Conservation (phyloP, 495 filamentous ascomycete genomes). For the Pyronema domesticum region DNA sequence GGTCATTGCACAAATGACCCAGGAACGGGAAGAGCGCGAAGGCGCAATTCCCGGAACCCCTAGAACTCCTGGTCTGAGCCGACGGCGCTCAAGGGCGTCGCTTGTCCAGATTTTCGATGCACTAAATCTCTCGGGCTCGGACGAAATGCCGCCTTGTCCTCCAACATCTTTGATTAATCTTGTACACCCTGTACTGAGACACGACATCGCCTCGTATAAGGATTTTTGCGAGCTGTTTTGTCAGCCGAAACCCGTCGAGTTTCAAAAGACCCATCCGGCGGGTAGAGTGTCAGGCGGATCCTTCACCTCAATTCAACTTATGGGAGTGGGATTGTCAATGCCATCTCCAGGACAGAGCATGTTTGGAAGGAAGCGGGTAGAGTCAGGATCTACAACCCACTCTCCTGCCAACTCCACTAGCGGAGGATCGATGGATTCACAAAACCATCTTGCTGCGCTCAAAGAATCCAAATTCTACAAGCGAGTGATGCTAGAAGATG, state of each 20-base stretch:
- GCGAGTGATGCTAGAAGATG: slow-evolving; percentile 66
- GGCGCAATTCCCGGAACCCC: slow-evolving; percentile 46
- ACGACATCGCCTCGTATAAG: slow-evolving; percentile 59
- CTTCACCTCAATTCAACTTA: slow-evolving; percentile 29
- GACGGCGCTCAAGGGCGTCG: slow-evolving; percentile 24
- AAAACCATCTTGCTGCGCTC: slow-evolving; percentile 26
- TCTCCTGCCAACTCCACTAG: slow-evolving; percentile 13
- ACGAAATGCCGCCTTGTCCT: slow-evolving; percentile 53
- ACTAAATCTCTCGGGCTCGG: slow-evolving; percentile 30
- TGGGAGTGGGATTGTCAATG: slow-evolving; percentile 18
- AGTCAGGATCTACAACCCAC: slow-evolving; percentile 15
- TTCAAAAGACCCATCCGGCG: slow-evolving; percentile 31
- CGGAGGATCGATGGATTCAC: background rate
- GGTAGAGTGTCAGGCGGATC: slow-evolving; percentile 40
- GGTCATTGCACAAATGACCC: slow-evolving; percentile 76
- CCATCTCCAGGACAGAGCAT: slow-evolving; percentile 4
- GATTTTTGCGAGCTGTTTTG: slow-evolving; percentile 69
- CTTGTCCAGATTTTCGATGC: slow-evolving; percentile 31
- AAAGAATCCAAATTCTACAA: slow-evolving; percentile 94
- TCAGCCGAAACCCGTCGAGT: slow-evolving; percentile 35
- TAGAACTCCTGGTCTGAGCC: slow-evolving; percentile 41
- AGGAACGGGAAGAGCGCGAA: slow-evolving; percentile 50
- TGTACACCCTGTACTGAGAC: slow-evolving; percentile 62
- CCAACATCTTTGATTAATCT: slow-evolving; percentile 74
- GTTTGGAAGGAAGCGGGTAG: slow-evolving; percentile 1